Evolutionary conservation across 1,139 yeast genomes (phyloP), one percentile per base, ranked within the genome.

Genomic region (Meyerozyma elateridarum): DNA sequence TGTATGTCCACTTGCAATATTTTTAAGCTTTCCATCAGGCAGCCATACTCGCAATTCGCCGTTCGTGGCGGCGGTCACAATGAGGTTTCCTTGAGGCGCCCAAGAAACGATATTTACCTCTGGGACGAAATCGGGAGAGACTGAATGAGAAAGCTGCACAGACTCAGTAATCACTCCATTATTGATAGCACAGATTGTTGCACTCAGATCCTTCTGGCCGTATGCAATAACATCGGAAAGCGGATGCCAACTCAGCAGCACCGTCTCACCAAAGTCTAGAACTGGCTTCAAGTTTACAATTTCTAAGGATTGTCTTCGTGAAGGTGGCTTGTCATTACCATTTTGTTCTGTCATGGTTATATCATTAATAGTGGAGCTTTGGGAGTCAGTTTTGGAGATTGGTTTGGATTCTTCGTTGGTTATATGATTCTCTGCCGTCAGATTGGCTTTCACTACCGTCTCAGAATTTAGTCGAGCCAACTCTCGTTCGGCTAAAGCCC

Each of bases 1-100:
- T 12, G 27, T 24, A n/a, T n/a, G n/a, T n/a, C n/a, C n/a, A n/a
- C n/a, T n/a, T 9, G 75, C 70, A 1, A 82, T 73, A 42, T 79
- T 81, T 38, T 76, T 64, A 31, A 85, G 62, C 27, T 68, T 67
- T 0, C 89, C 91, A 33, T 75, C 79, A 0, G 73, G 69, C 13
- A 76, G 68, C 91, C 91, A 83, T 9, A 81, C 63, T 35, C 87
- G 58, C 9, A 83, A 48, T 44, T 81, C 89, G 12, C 91, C 89
- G 42, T 65, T 64, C 30, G 69, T 71, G 2, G 75, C 71, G 1
- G 76, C 78, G 0, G 87, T 79, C 8, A 78, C 58, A 3, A 82
- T 52, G 9, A 64, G 45, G 34, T 70, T 61, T 0, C 89, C 89
- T 36, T 59, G 59, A 1, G 82, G 82, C 2, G 84, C 67, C 89